Base-by-base conservation (phyloP, 177 flowering plant species). In the Tripterygium wilfordii region DNA sequence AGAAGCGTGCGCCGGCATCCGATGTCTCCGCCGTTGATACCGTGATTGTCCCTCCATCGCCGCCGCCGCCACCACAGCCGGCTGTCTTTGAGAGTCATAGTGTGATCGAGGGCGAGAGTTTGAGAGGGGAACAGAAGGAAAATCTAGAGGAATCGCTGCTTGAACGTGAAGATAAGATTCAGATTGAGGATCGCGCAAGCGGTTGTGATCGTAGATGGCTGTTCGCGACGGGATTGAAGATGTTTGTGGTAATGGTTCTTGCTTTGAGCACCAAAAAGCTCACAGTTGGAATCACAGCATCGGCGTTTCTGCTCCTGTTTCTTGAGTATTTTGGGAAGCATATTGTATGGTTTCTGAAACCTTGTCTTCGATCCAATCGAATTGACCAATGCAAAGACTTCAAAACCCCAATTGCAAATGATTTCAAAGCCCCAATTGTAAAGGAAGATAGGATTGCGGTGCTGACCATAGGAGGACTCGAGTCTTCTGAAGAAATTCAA, bases 231-330 rank as follows among this genome's bases (percentile, higher is more conserved):
- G 23, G 29, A 25, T 18, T 20, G 26, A 19, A 13, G 32, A 2
- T 67, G 35, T 60, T 71, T 16, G 18, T 76, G 23, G 58, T 84
- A 45, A 60, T 64, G 54, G 63, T 64, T 55, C 25, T 87, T 23
- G 94, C 70, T 22, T 41, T 82, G 40, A 71, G 65, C 28, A 70
- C 79, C 12, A 73, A 77, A 62, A 53, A 52, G 62, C 49, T 90
- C 7, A 68, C 67, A 0, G 15, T 82, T 6, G 83, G 72, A 51
- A 63, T 84, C 38, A 79, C 84, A 2, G 22, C 70, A 18, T 76
- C 79, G 3, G 88, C 88, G 3, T 70, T 74, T 21, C 5, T 60
- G 49, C 72, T 90, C 37, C 17, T 80, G 30, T 51, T 76, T 1
- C 21, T 80, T 19, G 94, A 87, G 38, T 69, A 33, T 30, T 44